Base-by-base conservation (phyloP, 345 rosid genomes). In the Conringia planisiliqua region DNA sequence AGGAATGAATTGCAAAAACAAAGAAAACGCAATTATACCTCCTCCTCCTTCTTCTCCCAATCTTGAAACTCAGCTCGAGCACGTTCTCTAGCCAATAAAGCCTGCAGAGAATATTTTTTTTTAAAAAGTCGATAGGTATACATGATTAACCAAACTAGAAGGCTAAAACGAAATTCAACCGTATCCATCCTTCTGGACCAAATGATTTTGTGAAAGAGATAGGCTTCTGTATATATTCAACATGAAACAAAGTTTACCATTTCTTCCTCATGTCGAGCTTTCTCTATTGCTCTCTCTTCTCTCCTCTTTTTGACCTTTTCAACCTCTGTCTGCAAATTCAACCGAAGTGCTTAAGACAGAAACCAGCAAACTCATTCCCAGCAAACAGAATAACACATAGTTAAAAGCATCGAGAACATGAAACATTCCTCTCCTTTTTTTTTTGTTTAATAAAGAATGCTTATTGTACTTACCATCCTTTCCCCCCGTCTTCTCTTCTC, bases 31-130 rank as follows among this genome's bases (percentile, higher is more conserved):
- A 44, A 27, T 3, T 48, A 63, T 73, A 89, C 99, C 91, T 95
- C 97, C 73, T 92, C 97, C 73, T 95, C 99, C 74, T 92, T 95
- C 83, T 89, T 95, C 88, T 95, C 99, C 97, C 96, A 95, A 59
- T 95, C 99, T 58, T 92, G 97, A 78, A 85, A 89, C 79, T 95
- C 99, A 73, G 97, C 99, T 69, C 96, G 84, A 62, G 99, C 96
- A 74, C 97, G 97, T 63, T 95, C 99, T 79, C 99, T 90, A 22
- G 97, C 97, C 77, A 95, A 80, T 70, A 92, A 12, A 18, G 96
- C 96, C 97, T 94, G 82, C 58, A 82, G 59, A 80, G 69, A 39
- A 32, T 36, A 38, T 22, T 22, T 22, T 22, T 22, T 22, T 22
- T 22, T 22, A 44, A 5, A 46, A 38, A 16, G 54, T 57, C 61